Percentiles rank a stretch among this genome's conserved stretches.
These are phyloP conservation scores for Jatropha curcas DNA, from an alignment of 345 rosid genomes.

Conservation along the genomic window DNA sequence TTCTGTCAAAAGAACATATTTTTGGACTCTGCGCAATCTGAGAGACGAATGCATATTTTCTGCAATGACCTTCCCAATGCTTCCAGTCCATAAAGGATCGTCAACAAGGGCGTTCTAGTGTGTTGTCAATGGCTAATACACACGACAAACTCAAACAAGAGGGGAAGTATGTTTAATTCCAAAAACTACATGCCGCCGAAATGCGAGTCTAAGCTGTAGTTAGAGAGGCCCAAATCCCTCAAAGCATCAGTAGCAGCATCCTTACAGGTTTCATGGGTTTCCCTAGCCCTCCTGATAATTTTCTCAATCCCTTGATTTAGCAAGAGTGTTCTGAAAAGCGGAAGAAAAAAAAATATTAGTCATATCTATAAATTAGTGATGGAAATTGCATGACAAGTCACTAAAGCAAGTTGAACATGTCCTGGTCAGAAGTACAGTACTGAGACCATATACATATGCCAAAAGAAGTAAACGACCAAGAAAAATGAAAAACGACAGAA, in stretches of 20 bases:
- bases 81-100: no score
- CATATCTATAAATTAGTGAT: neutral
- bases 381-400: neutral
- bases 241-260: slow-evolving; percentile 86
- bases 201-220: slow-evolving; percentile 69
- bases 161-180: neutral
- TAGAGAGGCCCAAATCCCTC: slow-evolving; percentile 81
- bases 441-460: no score
- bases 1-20: no score
- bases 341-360: no score
- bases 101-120: no score
- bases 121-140: neutral
- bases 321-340: slow-evolving; percentile 54
- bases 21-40: no score
- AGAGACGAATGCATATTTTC: no score
- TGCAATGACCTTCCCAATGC: no score
- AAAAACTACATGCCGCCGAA: neutral
- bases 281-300: slow-evolving; percentile 67
- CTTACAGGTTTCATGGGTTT: slow-evolving; percentile 66
- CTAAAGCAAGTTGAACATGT: neutral
- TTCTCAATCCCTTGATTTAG: slow-evolving; percentile 73
- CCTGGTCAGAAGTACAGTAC: neutral
- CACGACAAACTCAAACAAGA: neutral
- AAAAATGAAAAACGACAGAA: no score
- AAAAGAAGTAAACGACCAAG: neutral